phyloP scores from a whole-genome alignment of 148 eudicot genomes.

The Heliamphora exappendiculata region DNA sequence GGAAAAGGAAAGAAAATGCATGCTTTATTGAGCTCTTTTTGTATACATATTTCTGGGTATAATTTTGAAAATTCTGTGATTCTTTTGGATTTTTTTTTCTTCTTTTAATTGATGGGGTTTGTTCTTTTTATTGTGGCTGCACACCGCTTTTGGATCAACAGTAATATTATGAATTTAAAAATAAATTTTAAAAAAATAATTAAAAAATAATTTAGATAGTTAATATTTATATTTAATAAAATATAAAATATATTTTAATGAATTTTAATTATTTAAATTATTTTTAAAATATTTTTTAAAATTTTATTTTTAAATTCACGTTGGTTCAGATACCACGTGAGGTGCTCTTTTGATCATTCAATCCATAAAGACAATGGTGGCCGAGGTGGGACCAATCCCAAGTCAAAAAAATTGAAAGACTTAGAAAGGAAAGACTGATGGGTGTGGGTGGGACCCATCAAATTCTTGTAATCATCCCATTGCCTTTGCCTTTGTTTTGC shows the following conservation, averaged over 20 bases:
- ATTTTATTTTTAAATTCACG: too few relatives aligned
- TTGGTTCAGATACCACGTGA: conserved; percentile 82
- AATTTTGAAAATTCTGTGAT: background rate
- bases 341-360: conserved; percentile 62
- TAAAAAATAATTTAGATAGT: too few relatives aligned
- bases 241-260: too few relatives aligned
- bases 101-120: background rate
- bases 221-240: too few relatives aligned
- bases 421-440: conserved; percentile 7
- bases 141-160: conserved; percentile 43
- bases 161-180: too few relatives aligned
- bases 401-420: conserved; percentile 16
- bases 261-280: too few relatives aligned
- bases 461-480: conserved; percentile 21
- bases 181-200: too few relatives aligned
- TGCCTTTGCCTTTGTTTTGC: background rate
- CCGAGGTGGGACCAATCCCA: conserved; percentile 19
- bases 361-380: conserved; percentile 55
- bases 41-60: background rate
- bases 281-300: too few relatives aligned
- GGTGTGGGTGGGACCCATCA: conserved; percentile 13
- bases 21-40: conserved; percentile 26
- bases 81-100: background rate
- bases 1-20: conserved; percentile 13
- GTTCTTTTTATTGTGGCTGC: conserved; percentile 34